These are phyloP conservation scores for grape (Vitis vinifera) DNA, from an alignment of 164 flowering plant genomes.

Conservation along the genomic window DNA sequence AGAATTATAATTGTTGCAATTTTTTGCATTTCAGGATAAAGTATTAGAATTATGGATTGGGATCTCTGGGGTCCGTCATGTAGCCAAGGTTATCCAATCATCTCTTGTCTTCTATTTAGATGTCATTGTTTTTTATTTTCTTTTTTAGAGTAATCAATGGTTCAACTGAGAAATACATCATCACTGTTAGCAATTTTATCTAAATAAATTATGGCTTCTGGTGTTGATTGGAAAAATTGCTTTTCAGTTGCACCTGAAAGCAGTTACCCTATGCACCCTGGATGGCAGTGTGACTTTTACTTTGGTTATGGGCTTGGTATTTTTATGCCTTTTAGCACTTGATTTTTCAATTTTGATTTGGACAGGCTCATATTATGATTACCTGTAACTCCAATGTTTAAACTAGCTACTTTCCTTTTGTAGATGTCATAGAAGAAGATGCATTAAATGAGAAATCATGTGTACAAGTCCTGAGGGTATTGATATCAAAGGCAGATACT, in stretches of 20 bases:
- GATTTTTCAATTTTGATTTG: not conserved
- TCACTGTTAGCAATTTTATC: not conserved
- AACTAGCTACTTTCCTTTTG: not conserved
- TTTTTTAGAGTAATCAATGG: not conserved
- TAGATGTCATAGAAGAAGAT: constrained; percentile 51
- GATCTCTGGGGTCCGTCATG: constrained; percentile 28
- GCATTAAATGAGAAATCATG: constrained; percentile 46
- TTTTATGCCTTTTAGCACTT: not conserved
- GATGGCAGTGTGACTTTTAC: constrained; percentile 22
- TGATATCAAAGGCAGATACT: constrained; percentile 39
- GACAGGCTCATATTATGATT: not conserved
- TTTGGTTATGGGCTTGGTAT: constrained; percentile 33
- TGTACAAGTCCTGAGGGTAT: constrained; percentile 35
- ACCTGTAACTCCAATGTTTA: not conserved
- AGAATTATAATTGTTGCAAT: not conserved
- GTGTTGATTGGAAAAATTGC: not conserved
- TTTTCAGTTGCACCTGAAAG: constrained; percentile 21
- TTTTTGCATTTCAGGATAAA: constrained; percentile 15
- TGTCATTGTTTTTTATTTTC: not conserved
- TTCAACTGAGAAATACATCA: not conserved
- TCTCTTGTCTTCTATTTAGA: not conserved
- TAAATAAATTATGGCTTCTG: not conserved
- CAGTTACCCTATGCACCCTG: constrained; percentile 7
- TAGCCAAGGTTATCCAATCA: not conserved
- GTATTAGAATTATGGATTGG: constrained; percentile 12